These are phyloP conservation scores for Starmera caribaea DNA, from an alignment of 805 yeast species.

Conservation along the genomic window DNA sequence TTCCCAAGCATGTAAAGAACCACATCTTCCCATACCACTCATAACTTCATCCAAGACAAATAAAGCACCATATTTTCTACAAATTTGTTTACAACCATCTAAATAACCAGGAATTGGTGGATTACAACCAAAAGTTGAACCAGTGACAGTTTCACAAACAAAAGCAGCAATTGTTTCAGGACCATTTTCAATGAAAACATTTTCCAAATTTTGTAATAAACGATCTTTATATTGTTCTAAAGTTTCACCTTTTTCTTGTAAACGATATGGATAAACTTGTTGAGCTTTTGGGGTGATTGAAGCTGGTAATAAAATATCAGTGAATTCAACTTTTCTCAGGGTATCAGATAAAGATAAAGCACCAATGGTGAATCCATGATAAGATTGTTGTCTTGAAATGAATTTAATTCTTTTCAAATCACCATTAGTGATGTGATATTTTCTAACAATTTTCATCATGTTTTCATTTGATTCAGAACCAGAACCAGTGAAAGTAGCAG, in stretches of 20 bases:
- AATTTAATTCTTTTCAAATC: conserved; percentile 31
- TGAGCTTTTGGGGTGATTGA: conserved; percentile 17
- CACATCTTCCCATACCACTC: conserved; percentile 48
- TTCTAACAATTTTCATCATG: conserved; percentile 47
- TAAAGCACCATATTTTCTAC: conserved; percentile 41
- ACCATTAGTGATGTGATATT: conserved; percentile 34
- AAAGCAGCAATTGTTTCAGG: conserved; percentile 35
- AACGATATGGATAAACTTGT: conserved; percentile 22
- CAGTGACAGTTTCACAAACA: conserved; percentile 35
- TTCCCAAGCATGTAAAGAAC: conserved; percentile 37
- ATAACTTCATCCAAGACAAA: conserved; percentile 44
- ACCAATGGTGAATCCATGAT: conserved; percentile 41
- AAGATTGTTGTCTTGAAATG: conserved; percentile 35
- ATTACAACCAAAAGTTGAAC: conserved; percentile 36
- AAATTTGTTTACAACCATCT: conserved; percentile 33
- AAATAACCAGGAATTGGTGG: conserved; percentile 35
- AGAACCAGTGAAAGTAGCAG: conserved; percentile 41
- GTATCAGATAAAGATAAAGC: conserved; percentile 33
- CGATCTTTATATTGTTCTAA: conserved; percentile 29
- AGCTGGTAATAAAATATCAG: conserved; percentile 18
- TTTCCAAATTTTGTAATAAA: conserved; percentile 31
- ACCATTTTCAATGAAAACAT: conserved; percentile 29
- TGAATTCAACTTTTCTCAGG: conserved; percentile 26
- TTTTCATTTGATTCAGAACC: conserved; percentile 65
- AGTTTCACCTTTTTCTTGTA: conserved; percentile 22